A percentile compares a stretch with the other conserved stretches of the same genome.
Conservation (phyloP, 2,329 filamentous ascomycete species). For the Paracoccidioides brasiliensis region DNA sequence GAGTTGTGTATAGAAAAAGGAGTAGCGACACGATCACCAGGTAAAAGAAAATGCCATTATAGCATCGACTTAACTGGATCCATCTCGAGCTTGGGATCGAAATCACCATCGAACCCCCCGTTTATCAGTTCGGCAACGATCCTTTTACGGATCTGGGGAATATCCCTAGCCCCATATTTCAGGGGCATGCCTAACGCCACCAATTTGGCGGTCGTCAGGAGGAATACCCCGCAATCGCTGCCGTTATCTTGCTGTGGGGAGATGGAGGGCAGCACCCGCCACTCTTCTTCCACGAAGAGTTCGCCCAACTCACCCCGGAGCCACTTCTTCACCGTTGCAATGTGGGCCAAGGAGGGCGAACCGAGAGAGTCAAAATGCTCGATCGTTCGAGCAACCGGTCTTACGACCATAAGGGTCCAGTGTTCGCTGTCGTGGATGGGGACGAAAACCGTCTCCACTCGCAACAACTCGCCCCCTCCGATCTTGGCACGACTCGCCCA, state of each 20-base stretch:
- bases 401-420: constrained; percentile 37
- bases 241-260: constrained; percentile 36
- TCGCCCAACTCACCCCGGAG: constrained; percentile 30
- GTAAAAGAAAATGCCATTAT: constrained; percentile 44
- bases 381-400: constrained; percentile 30
- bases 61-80: constrained; percentile 8
- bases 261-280: constrained; percentile 26
- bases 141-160: constrained; percentile 29
- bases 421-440: constrained; percentile 35
- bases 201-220: constrained; percentile 37
- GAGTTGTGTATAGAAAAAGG: background rate
- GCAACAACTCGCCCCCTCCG: constrained; percentile 30
- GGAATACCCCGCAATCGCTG: constrained; percentile 39
- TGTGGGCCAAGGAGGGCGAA: constrained; percentile 18
- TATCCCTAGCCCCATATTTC: constrained; percentile 29
- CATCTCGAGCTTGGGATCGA: constrained; percentile 16
- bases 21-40: background rate
- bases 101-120: constrained; percentile 32
- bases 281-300: constrained; percentile 31
- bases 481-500: constrained; percentile 38
- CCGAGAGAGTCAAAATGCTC: constrained; percentile 38
- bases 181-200: constrained; percentile 32
- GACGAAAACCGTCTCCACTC: constrained; percentile 35
- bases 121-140: constrained; percentile 37
- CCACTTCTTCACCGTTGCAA: constrained; percentile 29